A percentile compares a stretch with the other conserved stretches of the same genome.
phyloP scores from a whole-genome alignment of 169 alveolate genomes.

The Plasmodium chabaudi region DNA sequence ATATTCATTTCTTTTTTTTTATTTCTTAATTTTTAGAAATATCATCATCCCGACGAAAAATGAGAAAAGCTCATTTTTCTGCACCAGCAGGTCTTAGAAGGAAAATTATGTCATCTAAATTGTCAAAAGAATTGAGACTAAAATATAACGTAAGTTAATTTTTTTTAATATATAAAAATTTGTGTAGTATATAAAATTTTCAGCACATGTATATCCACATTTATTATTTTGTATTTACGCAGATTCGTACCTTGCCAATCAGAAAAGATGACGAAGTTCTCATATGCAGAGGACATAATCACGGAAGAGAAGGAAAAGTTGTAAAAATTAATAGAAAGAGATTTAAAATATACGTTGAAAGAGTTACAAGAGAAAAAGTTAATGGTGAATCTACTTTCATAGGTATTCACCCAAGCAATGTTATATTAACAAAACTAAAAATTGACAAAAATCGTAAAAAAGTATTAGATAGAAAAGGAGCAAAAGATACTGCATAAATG shows the following conservation, averaged over 20 bases:
- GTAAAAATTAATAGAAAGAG: slow-evolving; percentile 97
- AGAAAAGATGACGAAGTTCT: slow-evolving; percentile 98
- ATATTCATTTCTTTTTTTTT: slow-evolving; percentile 4
- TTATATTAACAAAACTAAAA: slow-evolving; percentile 95
- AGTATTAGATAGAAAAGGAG: slow-evolving; percentile 93
- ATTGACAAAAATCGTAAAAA: slow-evolving; percentile 95
- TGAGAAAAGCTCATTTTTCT: slow-evolving; percentile 98
- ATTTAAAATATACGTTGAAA: slow-evolving; percentile 97
- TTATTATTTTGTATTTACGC: background rate
- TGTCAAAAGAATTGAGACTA: slow-evolving; percentile 96
- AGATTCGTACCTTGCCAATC: slow-evolving; percentile 97
- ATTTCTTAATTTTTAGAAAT: slow-evolving; percentile 78
- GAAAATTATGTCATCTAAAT: slow-evolving; percentile 97
- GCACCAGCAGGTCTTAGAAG: slow-evolving; percentile 98
- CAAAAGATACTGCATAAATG: slow-evolving; percentile 44
- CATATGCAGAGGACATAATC: slow-evolving; percentile 96
- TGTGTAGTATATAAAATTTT: background rate
- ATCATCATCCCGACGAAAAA: slow-evolving; percentile 94
- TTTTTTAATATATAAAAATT: background rate
- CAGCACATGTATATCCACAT: background rate
- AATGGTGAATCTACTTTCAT: slow-evolving; percentile 93
- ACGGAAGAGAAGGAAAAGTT: slow-evolving; percentile 98
- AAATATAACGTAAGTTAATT: slow-evolving; percentile 93
- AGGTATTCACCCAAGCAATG: slow-evolving; percentile 98
- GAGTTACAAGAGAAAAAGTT: slow-evolving; percentile 96